Base-by-base conservation (phyloP, 768 basidiomycete species). In the Ramaria sp. region DNA sequence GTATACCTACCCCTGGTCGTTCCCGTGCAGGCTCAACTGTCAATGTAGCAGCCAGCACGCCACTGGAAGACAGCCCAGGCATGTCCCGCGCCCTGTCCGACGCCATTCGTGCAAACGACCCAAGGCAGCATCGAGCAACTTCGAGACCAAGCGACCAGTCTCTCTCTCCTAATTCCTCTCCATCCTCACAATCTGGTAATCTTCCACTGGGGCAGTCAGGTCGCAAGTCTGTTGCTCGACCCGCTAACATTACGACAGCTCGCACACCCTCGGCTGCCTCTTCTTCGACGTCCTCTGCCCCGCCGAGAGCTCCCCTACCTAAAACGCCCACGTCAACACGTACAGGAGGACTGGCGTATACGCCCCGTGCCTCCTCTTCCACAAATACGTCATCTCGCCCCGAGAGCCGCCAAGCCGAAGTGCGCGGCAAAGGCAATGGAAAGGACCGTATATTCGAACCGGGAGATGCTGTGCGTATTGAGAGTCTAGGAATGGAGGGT, bases 401-500 rank as follows among this genome's bases (percentile, higher is more conserved):
- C 6, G 68, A 75, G 12, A 88, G 85, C 63, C 80, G 88, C 20
- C 78, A 81, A 51, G 84, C 86, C 7, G 87, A 89, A 61, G 71
- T 71, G 3, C 78, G 78, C 61, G 72, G 72, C 61, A 74, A 81
- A 53, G 64, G 72, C 10, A 37, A 37, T 37, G 71, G 70, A 6
- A 70, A 55, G 52, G 59, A 43, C 52, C 59, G 73, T 61, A 55
- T 70, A 2, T 86, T 86, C 58, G 80, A 84, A 9, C 73, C 87
- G 4, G 93, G 90, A 2, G 90, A 93, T 64, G 80, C 76, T 62
- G 93, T 97, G 38, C 74, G 88, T 61, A 86, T 96, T 45, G 91
- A 92, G 64, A 88, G 86, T 10, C 77, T 91, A 46, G 92, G 92
- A 0, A 87, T 86, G 67, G 93, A 96, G 67, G 95, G 95, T 17